These are phyloP conservation scores for Podaxis rugospora DNA, from an alignment of 768 basidiomycete species.

Conservation along the genomic window DNA sequence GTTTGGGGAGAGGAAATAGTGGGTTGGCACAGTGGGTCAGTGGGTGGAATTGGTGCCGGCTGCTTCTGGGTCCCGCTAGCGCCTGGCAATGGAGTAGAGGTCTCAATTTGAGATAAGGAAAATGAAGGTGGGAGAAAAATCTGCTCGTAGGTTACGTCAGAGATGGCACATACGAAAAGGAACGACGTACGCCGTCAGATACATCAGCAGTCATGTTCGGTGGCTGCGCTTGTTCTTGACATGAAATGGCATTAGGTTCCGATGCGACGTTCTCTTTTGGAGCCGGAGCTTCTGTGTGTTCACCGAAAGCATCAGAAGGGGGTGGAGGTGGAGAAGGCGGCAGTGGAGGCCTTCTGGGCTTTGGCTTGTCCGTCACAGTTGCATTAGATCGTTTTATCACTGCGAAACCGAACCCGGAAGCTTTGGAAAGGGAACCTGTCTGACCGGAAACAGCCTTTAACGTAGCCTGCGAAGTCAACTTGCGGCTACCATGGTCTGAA, in stretches of 20 bases:
- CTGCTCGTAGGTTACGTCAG: constrained; percentile 18
- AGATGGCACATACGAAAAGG: too few relatives aligned
- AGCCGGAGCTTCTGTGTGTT: neutral
- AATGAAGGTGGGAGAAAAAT: constrained; percentile 55
- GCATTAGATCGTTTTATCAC: constrained; percentile 2
- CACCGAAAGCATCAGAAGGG: neutral
- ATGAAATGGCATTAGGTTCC: neutral
- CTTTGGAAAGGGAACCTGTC: neutral
- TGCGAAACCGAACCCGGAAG: neutral
- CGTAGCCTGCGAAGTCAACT: neutral
- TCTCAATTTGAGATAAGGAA: constrained; percentile 41
- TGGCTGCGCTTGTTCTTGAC: neutral
- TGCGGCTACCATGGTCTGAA: neutral
- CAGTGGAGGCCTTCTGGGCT: neutral
- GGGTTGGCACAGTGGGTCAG: constrained; percentile 25
- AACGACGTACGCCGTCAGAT: neutral
- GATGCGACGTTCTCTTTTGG: neutral
- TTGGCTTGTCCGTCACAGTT: neutral
- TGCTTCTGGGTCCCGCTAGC: neutral
- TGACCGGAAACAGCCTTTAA: neutral
- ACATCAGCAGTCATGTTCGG: neutral
- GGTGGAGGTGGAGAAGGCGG: neutral
- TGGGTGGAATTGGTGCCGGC: neutral
- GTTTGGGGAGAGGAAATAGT: constrained; percentile 18
- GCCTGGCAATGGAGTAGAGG: constrained; percentile 42